Percentiles rank a stretch among this genome's conserved stretches.
These are phyloP conservation scores for Alternaria arborescens DNA, from an alignment of 2,329 filamentous ascomycete species.

Conservation along the genomic window DNA sequence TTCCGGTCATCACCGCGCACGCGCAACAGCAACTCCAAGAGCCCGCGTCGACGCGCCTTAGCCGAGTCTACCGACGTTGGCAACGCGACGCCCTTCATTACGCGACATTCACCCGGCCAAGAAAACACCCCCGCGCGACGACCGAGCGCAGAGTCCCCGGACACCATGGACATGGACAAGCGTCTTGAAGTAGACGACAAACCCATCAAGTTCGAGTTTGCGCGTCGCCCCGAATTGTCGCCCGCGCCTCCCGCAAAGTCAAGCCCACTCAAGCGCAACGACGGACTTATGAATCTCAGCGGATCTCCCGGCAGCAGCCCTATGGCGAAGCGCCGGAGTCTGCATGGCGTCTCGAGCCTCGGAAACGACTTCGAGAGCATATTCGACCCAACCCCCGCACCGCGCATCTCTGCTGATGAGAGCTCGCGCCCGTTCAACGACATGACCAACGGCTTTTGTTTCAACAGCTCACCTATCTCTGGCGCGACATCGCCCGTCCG, in stretches of 20 bases:
- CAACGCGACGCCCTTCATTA: constrained; percentile 68
- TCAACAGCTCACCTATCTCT: constrained; percentile 47
- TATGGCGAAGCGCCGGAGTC: constrained; percentile 87
- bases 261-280: constrained; percentile 90
- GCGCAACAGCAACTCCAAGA: constrained; percentile 72
- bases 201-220: constrained; percentile 59
- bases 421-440: constrained; percentile 38
- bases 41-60: constrained; percentile 76
- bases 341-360: constrained; percentile 75
- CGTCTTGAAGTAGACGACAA: constrained; percentile 53
- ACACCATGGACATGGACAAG: constrained; percentile 53
- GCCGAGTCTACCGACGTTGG: constrained; percentile 74
- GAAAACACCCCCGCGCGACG: constrained; percentile 52
- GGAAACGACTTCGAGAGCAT: constrained; percentile 72
- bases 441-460: constrained; percentile 43
- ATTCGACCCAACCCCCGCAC: constrained; percentile 68
- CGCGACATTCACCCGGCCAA: constrained; percentile 59
- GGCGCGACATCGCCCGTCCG: constrained; percentile 44
- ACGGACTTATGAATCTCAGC: constrained; percentile 88
- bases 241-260: constrained; percentile 66
- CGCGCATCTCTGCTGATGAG: constrained; percentile 30
- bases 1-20: constrained; percentile 69
- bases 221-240: constrained; percentile 38
- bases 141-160: constrained; percentile 34
- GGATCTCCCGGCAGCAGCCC: constrained; percentile 81